A percentile compares a stretch with the other conserved stretches of the same genome.
Evolutionary conservation across 768 basidiomycete species (phyloP).

Genomic region (Russula foetens): DNA sequence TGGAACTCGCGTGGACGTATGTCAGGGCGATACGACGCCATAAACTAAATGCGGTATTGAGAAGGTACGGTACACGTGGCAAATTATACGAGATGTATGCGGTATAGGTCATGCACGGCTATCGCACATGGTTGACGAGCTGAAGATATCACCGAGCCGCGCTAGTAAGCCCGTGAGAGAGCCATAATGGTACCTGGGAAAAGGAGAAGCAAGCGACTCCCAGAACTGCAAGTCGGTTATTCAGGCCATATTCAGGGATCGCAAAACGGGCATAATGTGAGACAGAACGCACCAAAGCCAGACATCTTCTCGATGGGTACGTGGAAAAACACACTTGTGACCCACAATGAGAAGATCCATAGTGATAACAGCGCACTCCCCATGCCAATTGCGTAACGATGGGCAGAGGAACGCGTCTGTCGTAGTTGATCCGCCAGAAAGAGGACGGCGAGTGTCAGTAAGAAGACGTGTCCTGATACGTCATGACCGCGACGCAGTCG

Average conservation of each 20-base stretch:
- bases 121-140: too few species aligned
- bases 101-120: neutral
- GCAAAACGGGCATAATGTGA: too few species aligned
- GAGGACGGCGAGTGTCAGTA: slow-evolving; percentile 70
- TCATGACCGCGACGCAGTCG: slow-evolving; percentile 79
- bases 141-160: neutral
- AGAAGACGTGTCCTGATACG: slow-evolving; percentile 88
- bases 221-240: slow-evolving; percentile 26
- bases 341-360: slow-evolving; percentile 68
- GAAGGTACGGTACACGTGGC: neutral
- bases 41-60: neutral
- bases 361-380: slow-evolving; percentile 44
- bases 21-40: neutral
- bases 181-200: slow-evolving; percentile 24
- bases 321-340: slow-evolving; percentile 90
- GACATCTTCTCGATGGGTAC: slow-evolving; percentile 79
- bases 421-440: slow-evolving; percentile 74
- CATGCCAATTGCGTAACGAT: slow-evolving; percentile 39
- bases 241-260: neutral
- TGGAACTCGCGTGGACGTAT: neutral
- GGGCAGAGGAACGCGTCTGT: slow-evolving; percentile 37
- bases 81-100: neutral
- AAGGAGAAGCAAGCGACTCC: slow-evolving; percentile 31
- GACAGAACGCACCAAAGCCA: slow-evolving; percentile 62
- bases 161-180: neutral